phyloP scores from a whole-genome alignment of 148 eudicot species.

The Cornus controversa region DNA sequence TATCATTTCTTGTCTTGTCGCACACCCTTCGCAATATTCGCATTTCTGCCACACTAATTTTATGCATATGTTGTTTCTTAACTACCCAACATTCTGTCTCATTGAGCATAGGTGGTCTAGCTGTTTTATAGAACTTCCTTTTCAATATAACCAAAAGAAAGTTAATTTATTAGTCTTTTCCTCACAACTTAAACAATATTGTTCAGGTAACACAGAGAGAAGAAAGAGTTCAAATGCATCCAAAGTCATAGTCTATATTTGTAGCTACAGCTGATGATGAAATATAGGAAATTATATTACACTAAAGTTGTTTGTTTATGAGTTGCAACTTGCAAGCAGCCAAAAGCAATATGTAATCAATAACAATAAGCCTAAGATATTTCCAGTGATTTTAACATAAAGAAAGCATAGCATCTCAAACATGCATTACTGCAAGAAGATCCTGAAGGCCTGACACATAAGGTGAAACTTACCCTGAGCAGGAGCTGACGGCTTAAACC shows the following conservation, averaged over 20 bases:
- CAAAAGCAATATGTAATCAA: background rate
- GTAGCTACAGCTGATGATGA: background rate
- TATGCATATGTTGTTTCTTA: too few species aligned
- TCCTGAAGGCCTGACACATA: background rate
- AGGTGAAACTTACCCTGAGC: constrained; percentile 58
- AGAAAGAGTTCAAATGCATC: background rate
- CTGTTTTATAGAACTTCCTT: too few species aligned
- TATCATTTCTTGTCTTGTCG: too few species aligned
- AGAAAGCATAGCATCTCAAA: constrained; percentile 6
- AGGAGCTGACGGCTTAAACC: constrained; percentile 75
- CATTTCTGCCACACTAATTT: too few species aligned
- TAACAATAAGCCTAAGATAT: background rate
- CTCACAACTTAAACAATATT: background rate
- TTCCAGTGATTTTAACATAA: background rate
- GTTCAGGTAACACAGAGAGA: background rate
- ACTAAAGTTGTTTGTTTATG: background rate
- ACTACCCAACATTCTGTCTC: too few species aligned
- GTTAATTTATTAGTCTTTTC: too few species aligned
- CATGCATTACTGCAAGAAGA: background rate
- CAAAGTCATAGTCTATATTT: background rate
- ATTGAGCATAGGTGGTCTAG: too few species aligned
- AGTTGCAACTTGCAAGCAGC: background rate
- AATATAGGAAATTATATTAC: background rate
- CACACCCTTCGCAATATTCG: too few species aligned
- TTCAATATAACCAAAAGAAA: too few species aligned